Conservation (phyloP, 1,139 yeast species). For the Suhomyces yuchorum region DNA sequence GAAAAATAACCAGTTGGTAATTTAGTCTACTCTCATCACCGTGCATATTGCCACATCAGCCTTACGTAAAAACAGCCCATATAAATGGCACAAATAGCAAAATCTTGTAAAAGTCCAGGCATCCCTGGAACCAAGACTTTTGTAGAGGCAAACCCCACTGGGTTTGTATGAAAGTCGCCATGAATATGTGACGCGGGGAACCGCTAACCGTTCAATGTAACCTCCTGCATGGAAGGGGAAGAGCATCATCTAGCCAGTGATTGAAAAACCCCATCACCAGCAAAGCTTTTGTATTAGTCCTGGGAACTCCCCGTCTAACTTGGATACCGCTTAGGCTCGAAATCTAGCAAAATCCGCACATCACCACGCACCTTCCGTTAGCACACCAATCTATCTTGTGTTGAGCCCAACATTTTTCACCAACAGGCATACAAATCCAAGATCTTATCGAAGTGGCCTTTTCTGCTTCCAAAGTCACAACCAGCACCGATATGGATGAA, state of each 20-base stretch:
- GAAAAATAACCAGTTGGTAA: not conserved
- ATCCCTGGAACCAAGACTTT: not conserved
- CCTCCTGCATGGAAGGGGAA: constrained; percentile 4
- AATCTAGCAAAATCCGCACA: not conserved
- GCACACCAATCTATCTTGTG: not conserved
- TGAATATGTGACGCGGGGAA: constrained; percentile 1
- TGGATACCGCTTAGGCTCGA: not conserved
- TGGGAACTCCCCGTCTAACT: not conserved
- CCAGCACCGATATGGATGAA: not conserved
- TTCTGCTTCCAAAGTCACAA: not conserved
- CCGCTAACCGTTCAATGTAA: not conserved
- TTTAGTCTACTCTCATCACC: not conserved
- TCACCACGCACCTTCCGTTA: not conserved
- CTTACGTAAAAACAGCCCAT: not conserved
- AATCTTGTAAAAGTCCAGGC: not conserved
- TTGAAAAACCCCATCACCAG: constrained; percentile 1
- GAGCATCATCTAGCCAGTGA: not conserved
- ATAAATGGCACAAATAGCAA: not conserved
- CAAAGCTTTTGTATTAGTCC: not conserved
- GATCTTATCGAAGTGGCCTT: not conserved
- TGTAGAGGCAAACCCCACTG: not conserved
- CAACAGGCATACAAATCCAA: no score
- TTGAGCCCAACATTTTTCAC: not conserved
- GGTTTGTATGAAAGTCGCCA: not conserved
- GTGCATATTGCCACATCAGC: not conserved